A percentile compares a stretch with the other conserved stretches of the same genome.
These are phyloP conservation scores for Corynascus novoguineensis DNA, from an alignment of 495 filamentous ascomycete species.

Conservation along the genomic window DNA sequence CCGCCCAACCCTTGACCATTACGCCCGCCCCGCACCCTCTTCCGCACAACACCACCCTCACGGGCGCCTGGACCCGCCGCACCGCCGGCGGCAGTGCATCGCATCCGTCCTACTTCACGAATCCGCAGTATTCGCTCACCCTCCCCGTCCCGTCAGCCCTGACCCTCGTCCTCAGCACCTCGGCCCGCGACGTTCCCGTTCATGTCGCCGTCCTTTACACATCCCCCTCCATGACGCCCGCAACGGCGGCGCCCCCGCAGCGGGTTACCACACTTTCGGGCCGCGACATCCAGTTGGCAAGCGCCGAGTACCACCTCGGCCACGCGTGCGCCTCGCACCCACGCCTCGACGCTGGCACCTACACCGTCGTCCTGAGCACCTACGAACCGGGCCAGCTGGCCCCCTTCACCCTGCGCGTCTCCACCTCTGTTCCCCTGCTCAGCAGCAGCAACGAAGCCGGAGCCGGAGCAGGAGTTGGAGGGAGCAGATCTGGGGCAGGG, in stretches of 20 bases:
- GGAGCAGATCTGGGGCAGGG: no score
- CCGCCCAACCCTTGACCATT: conserved; percentile 53
- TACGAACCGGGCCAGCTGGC: conserved; percentile 74
- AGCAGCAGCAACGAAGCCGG: conserved; percentile 29
- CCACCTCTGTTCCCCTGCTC: conserved; percentile 48
- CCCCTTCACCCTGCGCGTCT: conserved; percentile 68
- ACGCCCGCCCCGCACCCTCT: conserved; percentile 54
- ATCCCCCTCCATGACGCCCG: conserved; percentile 15
- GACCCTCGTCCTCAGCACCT: conserved; percentile 65
- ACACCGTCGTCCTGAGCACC: conserved; percentile 83
- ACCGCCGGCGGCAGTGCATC: conserved; percentile 81
- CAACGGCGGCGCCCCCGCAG: conserved; percentile 24
- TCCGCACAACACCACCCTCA: conserved; percentile 46
- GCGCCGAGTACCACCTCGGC: conserved; percentile 77
- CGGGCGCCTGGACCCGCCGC: conserved; percentile 64
- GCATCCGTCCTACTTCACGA: conserved; percentile 66
- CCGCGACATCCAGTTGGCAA: conserved; percentile 71
- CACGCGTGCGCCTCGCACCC: conserved; percentile 61
- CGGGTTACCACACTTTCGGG: conserved; percentile 61
- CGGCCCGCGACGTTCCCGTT: conserved; percentile 54
- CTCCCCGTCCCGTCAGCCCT: conserved; percentile 54
- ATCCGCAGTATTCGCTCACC: conserved; percentile 76
- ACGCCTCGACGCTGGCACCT: conserved; percentile 57
- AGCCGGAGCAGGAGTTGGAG: no score
- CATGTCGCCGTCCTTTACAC: conserved; percentile 82